Percentiles rank a stretch among this genome's conserved stretches.
Conservation (phyloP, 768 basidiomycete species). For the Mycena filopes region DNA sequence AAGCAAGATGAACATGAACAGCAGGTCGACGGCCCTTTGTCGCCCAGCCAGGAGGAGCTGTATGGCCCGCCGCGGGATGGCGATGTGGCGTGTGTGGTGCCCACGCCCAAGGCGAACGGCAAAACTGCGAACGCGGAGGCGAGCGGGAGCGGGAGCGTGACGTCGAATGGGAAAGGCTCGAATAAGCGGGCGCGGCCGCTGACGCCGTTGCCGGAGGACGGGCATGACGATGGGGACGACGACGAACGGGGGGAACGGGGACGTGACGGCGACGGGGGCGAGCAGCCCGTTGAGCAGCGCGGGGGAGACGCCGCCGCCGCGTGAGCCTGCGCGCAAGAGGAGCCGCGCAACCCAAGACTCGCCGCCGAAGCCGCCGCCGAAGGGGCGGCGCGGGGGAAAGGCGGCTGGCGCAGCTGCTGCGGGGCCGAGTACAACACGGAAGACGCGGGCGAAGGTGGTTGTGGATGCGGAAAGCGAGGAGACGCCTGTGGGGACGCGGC, state of each 20-base stretch:
- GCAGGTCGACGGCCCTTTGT: too few relatives aligned
- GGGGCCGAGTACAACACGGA: constrained; percentile 23
- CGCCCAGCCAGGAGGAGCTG: constrained; percentile 16
- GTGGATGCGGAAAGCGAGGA: constrained; percentile 2
- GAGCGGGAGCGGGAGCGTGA: neutral
- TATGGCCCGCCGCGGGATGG: constrained; percentile 21
- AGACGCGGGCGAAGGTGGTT: constrained; percentile 19
- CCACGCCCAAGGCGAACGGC: neutral
- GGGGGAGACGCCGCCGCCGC: constrained; percentile 21
- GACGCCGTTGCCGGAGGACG: constrained; percentile 56
- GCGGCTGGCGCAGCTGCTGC: neutral
- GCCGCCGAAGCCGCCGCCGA: constrained; percentile 8
- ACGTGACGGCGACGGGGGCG: neutral
- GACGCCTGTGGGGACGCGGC: constrained; percentile 9
- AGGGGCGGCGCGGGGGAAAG: constrained; percentile 6
- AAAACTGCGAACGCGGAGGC: neutral
- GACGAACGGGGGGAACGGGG: constrained; percentile 4
- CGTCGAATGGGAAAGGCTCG: constrained; percentile 33
- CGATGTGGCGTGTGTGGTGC: too few relatives aligned
- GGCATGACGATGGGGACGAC: constrained; percentile 21
- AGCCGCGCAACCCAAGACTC: constrained; percentile 1
- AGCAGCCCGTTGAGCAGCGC: constrained; percentile 28
- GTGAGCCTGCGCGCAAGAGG: constrained; percentile 17
- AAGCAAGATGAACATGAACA: constrained; percentile 24
- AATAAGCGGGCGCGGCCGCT: constrained; percentile 56